These are phyloP conservation scores for Diatrype stigma DNA, from an alignment of 2,329 filamentous ascomycete species.

Conservation along the genomic window DNA sequence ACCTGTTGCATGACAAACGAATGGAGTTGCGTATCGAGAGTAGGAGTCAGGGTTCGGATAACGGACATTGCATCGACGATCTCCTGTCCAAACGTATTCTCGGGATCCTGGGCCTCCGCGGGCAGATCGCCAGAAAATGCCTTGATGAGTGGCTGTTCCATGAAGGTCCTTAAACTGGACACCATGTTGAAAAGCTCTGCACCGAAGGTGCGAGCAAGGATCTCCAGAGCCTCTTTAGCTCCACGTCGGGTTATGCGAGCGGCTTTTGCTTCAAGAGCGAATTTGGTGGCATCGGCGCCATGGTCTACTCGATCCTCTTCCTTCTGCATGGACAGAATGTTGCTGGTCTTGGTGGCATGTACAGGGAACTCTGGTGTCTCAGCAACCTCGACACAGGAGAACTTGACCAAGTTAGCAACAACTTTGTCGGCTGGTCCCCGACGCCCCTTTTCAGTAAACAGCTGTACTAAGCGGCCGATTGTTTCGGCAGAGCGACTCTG, in stretches of 20 bases:
- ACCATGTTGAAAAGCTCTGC: slow-evolving; percentile 73
- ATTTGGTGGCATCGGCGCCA: slow-evolving; percentile 75
- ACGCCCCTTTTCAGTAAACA: slow-evolving; percentile 77
- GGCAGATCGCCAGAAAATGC: slow-evolving; percentile 73
- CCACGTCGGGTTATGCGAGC: slow-evolving; percentile 88
- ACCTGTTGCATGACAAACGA: slow-evolving; percentile 78
- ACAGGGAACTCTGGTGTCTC: slow-evolving; percentile 93
- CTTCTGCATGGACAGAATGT: slow-evolving; percentile 90
- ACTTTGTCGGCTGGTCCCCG: slow-evolving; percentile 91
- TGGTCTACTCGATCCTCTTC: slow-evolving; percentile 95
- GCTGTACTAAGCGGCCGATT: slow-evolving; percentile 78
- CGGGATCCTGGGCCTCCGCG: slow-evolving; percentile 66
- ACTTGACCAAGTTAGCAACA: slow-evolving; percentile 91
- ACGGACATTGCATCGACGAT: slow-evolving; percentile 93
- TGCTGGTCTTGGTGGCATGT: slow-evolving; percentile 72
- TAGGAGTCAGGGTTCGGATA: slow-evolving; percentile 89
- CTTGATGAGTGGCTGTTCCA: slow-evolving; percentile 73
- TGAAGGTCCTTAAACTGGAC: slow-evolving; percentile 74
- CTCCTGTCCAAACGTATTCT: slow-evolving; percentile 78
- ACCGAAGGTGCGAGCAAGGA: slow-evolving; percentile 77
- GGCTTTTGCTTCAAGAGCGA: slow-evolving; percentile 81
- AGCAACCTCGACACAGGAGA: slow-evolving; percentile 94
- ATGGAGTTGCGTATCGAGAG: slow-evolving; percentile 70
- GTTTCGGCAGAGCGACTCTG: slow-evolving; percentile 83
- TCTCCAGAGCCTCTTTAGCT: slow-evolving; percentile 90